Percentiles rank a stretch among this genome's conserved stretches.
These are phyloP conservation scores for Byssoonygena ceratinophila DNA, from an alignment of 2,329 filamentous ascomycete genomes.

Conservation along the genomic window DNA sequence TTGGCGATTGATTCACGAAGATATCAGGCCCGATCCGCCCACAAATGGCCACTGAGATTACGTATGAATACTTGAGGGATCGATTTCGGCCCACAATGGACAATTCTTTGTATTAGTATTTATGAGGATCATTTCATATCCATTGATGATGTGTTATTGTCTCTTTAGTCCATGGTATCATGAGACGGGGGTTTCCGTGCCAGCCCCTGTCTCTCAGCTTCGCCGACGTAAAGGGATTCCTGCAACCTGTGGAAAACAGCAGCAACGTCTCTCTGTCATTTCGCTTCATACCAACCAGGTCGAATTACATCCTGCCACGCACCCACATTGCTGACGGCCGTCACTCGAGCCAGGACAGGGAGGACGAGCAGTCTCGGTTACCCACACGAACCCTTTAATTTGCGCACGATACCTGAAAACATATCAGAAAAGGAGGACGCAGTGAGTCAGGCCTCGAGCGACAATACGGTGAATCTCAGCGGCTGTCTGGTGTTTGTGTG, in stretches of 20 bases:
- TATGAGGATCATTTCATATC: not conserved
- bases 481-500: not conserved
- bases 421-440: not conserved
- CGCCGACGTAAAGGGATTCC: not conserved
- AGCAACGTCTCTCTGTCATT: not conserved
- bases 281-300: not conserved
- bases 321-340: not conserved
- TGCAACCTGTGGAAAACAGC: too few species aligned
- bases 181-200: not conserved
- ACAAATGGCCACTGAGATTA: not conserved
- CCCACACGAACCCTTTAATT: not conserved
- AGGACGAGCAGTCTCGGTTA: not conserved
- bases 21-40: not conserved
- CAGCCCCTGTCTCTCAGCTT: not conserved
- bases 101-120: not conserved
- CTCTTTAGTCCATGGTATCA: not conserved
- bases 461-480: not conserved
- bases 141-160: not conserved
- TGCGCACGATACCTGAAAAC: too few species aligned
- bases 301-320: conserved; percentile 11
- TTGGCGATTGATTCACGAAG: not conserved
- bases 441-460: not conserved
- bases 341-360: not conserved
- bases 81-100: not conserved
- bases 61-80: not conserved